Evolutionary conservation across 176 grass and related monocot species (phyloP).

Genomic region (Oryza brachyantha): DNA sequence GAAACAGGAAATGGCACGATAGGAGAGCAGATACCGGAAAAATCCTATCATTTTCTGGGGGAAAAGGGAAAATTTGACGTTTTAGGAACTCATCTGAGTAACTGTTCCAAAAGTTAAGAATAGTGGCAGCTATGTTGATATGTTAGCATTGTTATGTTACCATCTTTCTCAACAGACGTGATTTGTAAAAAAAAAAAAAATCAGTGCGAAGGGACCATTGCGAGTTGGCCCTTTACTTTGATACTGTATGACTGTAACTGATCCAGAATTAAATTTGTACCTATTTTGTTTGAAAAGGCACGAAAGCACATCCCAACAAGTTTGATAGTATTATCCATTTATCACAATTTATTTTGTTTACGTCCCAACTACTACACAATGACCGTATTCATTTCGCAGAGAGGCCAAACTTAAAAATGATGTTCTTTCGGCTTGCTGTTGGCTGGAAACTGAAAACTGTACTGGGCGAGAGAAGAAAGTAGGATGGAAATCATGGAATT

Average conservation of each 20-base stretch:
- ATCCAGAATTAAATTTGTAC: not conserved
- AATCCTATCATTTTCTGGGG: not conserved
- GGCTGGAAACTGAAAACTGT: not conserved
- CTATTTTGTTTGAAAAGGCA: not conserved
- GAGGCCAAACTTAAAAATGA: not conserved
- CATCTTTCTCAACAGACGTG: not conserved
- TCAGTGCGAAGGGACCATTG: not conserved
- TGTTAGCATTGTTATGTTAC: not conserved
- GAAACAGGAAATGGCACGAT: conserved; percentile 3
- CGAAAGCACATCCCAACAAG: not conserved
- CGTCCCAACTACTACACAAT: not conserved
- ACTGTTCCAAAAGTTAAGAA: not conserved
- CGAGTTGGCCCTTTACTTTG: not conserved
- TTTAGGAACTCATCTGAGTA: not conserved
- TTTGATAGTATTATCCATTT: not conserved
- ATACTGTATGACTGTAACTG: not conserved
- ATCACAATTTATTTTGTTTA: not conserved
- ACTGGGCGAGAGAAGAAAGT: not conserved
- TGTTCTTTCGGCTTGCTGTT: not conserved
- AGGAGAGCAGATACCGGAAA: conserved; percentile 4
- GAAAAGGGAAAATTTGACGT: not conserved
- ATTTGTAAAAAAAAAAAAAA: not conserved
- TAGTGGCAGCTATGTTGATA: not conserved
- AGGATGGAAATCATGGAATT: not conserved
- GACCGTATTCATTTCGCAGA: not conserved